Base-by-base conservation (phyloP, 2,329 filamentous ascomycete species). In the Fusarium newnesense region DNA sequence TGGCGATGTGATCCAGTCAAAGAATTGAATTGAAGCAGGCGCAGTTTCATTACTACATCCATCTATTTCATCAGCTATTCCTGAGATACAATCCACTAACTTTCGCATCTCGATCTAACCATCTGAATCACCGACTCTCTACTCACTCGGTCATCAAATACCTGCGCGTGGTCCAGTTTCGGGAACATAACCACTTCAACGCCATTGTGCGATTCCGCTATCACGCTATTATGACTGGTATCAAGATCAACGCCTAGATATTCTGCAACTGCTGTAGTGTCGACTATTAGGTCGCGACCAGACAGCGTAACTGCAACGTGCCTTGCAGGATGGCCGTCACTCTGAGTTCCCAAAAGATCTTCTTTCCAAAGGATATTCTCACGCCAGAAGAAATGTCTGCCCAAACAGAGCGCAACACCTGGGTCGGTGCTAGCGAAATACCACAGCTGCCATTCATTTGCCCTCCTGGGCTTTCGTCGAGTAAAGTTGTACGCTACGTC, bases 401-500 rank as follows among this genome's bases (percentile, higher is more conserved):
- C 88, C 2, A 94, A 83, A 15, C 88, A 90, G 63, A 92, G 87
- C 15, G 91, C 88, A 5, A 93, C 89, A 5, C 90, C 90, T 34
- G 90, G 88, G 73, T 94, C 92, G 60, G 87, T 91, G 49, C 87
- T 89, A 10, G 90, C 92, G 78, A 93, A 93, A 75, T 92, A 94
- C 85, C 89, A 92, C 19, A 94, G 82, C 78, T 92, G 88, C 83
- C 89, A 91, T 80, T 94, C 91, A 70, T 92, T 93, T n/a, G 92
- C 91, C 64, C 63, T 81, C 77, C 73, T 81, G 7, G 89, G 88
- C 60, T 70, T 78, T 34, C 88, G 82, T 69, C 86, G 83, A 16
- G 88, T 91, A 78, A 94, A 94, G 80, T 94, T 94, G 84, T 90
- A 93, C 16, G 91, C 90, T 37, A 94, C 90, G 69, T 92, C 86